Base-by-base conservation (phyloP, 805 yeast genomes). In the Huiozyma naganishii region DNA sequence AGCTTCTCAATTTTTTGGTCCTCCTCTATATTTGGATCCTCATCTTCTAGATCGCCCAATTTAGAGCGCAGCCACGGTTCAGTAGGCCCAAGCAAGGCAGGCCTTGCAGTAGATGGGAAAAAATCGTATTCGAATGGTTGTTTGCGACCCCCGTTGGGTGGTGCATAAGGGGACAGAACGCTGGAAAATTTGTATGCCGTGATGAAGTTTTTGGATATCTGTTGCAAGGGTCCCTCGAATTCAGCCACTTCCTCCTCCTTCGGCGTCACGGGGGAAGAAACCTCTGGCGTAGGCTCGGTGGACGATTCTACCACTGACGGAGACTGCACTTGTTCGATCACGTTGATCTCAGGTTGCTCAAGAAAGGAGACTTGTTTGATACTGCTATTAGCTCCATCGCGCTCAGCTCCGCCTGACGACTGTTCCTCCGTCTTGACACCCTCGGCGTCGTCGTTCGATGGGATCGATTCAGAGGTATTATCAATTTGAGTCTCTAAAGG, bases 191-290 rank as follows among this genome's bases (percentile, higher is more conserved):
- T 37, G 32, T 29, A 41, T 27, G 39, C 44, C 6, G 75, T 68
- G 0, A 86, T 59, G 36, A 66, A 66, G 51, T 80, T 77, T 32
- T 74, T 68, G 1, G 77, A 69, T 2, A 81, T 77, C 42, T 69
- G 69, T 53, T 79, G 87, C 2, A 67, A 61, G 1, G 95, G 95
- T 0, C 95, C 95, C 58, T 79, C 80, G 52, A 70, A 77, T 0
- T 39, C 49, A 34, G 42, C 44, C 17, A 44, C 52, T 12, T 48
- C 51, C 13, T 49, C 49, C 29, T 48, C 52, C 33, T 54, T 34
- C 29, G 42, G 33, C 10, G 29, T 17, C 43, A 17, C 44, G 23
- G 23, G 27, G 41, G 41, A 4, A 40, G 39, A n/a, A 29, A 29
- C 7, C 32, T 36, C 47, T 27, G 41, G 17, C 39, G 45, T 37